phyloP scores from a whole-genome alignment of 345 rosid species.

The Schrenkiella parvula region DNA sequence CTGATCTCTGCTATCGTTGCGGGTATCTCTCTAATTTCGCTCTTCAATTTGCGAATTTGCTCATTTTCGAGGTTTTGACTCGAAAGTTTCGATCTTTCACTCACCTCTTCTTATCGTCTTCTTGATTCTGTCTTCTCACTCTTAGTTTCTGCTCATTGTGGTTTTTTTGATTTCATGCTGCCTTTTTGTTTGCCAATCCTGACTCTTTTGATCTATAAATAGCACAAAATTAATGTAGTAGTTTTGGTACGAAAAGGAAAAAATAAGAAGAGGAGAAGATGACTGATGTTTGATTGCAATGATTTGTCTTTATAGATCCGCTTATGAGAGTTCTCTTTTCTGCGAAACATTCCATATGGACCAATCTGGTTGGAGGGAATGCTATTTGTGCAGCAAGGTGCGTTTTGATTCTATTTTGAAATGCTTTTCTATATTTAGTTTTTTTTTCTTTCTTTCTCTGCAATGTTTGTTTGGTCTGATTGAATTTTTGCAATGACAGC shows the following conservation, averaged over 20 bases:
- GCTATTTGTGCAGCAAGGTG: slow-evolving; percentile 63
- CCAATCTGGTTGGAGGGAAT: slow-evolving; percentile 92
- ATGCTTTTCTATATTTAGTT: too few relatives aligned
- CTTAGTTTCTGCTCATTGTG: neutral
- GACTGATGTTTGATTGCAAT: slow-evolving; percentile 9
- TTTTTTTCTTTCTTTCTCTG: neutral
- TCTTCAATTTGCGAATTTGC: neutral
- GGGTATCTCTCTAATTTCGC: slow-evolving; percentile 47
- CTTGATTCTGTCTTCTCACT: neutral
- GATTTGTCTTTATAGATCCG: slow-evolving; percentile 46
- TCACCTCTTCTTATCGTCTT: slow-evolving; percentile 2
- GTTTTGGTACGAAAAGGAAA: neutral
- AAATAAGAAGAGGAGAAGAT: neutral
- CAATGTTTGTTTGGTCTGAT: slow-evolving; percentile 12
- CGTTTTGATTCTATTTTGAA: too few relatives aligned
- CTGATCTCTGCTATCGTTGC: slow-evolving; percentile 78
- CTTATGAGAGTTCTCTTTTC: slow-evolving; percentile 57
- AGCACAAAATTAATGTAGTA: neutral
- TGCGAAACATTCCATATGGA: slow-evolving; percentile 73
- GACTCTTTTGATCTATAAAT: slow-evolving; percentile 15
- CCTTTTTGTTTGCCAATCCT: neutral
- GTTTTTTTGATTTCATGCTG: neutral
- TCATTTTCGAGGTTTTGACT: neutral
- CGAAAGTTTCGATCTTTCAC: slow-evolving; percentile 14
- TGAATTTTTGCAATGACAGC: slow-evolving; percentile 38